Percentiles rank a stretch among this genome's conserved stretches.
Conservation (phyloP, 75 land plant species). For the Pseudotsuga menziesii region DNA sequence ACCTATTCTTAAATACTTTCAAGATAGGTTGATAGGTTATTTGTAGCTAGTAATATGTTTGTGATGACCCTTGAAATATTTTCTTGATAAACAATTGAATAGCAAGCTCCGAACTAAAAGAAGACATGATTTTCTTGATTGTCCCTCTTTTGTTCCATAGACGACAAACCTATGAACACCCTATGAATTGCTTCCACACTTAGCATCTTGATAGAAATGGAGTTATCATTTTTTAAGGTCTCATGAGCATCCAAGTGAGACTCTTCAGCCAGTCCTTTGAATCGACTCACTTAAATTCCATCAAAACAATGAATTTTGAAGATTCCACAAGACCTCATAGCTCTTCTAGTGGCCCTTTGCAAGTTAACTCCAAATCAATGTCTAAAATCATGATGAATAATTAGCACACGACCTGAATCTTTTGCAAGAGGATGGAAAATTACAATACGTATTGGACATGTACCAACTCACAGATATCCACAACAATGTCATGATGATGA, state of each 20-base stretch:
- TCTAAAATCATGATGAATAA: constrained; percentile 98
- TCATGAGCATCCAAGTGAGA: constrained; percentile 59
- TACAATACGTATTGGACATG: constrained; percentile 90
- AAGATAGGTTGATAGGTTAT: constrained; percentile 62
- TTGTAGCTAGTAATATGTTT: constrained; percentile 72
- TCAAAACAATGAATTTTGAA: constrained; percentile 90
- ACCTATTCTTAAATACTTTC: constrained; percentile 81
- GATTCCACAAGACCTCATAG: constrained; percentile 76
- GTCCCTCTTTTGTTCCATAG: constrained; percentile 67
- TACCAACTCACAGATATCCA: constrained; percentile 96
- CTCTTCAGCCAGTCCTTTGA: constrained; percentile 97
- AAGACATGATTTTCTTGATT: constrained; percentile 60
- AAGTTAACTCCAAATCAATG: constrained; percentile 96
- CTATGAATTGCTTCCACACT: constrained; percentile 77
- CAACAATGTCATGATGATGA: constrained; percentile 52
- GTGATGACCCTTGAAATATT: constrained; percentile 87
- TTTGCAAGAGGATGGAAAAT: constrained; percentile 86
- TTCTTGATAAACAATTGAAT: constrained; percentile 60
- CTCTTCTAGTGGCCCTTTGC: constrained; percentile 80
- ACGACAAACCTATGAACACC: constrained; percentile 85
- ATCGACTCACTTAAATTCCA: constrained; percentile 59
- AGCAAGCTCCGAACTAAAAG: constrained; percentile 82
- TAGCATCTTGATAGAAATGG: constrained; percentile 64
- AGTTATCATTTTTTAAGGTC: constrained; percentile 64
- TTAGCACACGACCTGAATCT: constrained; percentile 86